Base-by-base conservation (phyloP, 2,329 filamentous ascomycete species). In the Penicillium sp. region DNA sequence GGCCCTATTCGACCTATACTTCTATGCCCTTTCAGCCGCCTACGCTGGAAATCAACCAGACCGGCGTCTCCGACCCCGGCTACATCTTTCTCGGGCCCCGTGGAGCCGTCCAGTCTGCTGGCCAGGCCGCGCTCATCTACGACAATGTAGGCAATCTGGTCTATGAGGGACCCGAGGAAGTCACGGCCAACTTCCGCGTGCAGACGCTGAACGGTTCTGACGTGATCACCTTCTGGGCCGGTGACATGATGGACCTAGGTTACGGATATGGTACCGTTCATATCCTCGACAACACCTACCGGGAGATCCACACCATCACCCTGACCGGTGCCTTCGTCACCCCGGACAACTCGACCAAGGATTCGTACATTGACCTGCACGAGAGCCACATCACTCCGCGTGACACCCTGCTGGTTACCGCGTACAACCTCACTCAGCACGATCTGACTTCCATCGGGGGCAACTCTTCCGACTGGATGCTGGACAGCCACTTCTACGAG, bases 151-250 rank as follows among this genome's bases (percentile, higher is more conserved):
- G 67, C 18, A 58, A 70, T 23, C 50, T 72, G 10, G 57, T 72
- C 27, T 72, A 68, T 43, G 60, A 70, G 42, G 66, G 68, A 2
- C 67, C 66, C 1, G 53, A 60, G 6, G 59, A 65, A 44, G 57
- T 66, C 15, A 64, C 62, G 4, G 60, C 62, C 44, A 70, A 68
- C 49, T 65, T 72, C 56, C 63, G 55, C 49, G 62, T 68, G 1
- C 68, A 72, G 53, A 60, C 56, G 25, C 56, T 70, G n/a, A 62
- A 62, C 46, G 65, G 63, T 12, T 29, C 61, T 13, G 62, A 65
- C 33, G 68, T 71, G 18, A 56, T 72, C 40, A 70, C 65, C 18
- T 72, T 67, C 54, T 71, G 67, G 67, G 62, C 65, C 4, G 67
- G 68, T 1, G 46, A 64, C 13, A 64, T 67, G 58, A 60, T 60